These are phyloP conservation scores for Irpex sp. DNA, from an alignment of 1,284 basidiomycete species.

Conservation along the genomic window DNA sequence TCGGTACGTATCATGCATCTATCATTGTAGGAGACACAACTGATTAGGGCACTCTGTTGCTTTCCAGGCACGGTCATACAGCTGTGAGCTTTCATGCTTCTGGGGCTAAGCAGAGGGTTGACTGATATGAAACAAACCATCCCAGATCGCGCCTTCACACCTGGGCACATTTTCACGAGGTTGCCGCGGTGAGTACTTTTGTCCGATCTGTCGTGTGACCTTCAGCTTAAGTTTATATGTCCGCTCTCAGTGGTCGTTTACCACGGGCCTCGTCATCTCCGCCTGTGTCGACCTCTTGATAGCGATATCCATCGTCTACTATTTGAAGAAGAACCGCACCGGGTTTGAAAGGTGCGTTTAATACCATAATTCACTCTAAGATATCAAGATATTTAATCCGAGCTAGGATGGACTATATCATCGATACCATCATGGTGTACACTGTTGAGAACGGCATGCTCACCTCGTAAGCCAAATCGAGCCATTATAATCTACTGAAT, in stretches of 20 bases:
- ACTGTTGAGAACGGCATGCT: conserved; percentile 12
- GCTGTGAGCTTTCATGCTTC: neutral
- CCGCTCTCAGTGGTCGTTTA: conserved; percentile 9
- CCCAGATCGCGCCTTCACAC: conserved; percentile 4
- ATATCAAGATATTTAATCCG: neutral
- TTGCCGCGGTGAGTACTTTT: conserved; percentile 5
- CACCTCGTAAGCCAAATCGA: conserved; percentile 3
- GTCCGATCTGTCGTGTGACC: neutral
- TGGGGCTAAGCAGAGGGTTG: no score
- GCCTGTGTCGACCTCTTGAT: conserved; percentile 11
- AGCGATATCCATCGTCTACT: conserved; percentile 8
- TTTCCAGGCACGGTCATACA: conserved; percentile 7
- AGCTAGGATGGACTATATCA: conserved; percentile 12
- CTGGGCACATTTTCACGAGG: conserved; percentile 6
- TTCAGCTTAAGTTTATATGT: neutral
- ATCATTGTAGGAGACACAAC: neutral
- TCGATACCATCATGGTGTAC: conserved; percentile 13
- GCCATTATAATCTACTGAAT: neutral
- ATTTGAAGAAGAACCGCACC: conserved; percentile 6
- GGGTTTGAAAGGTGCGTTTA: conserved; percentile 9
- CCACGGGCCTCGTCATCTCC: conserved; percentile 12
- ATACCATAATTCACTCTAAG: neutral
- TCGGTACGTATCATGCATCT: conserved; percentile 4
- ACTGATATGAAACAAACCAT: neutral
- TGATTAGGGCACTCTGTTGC: neutral